A percentile compares a stretch with the other conserved stretches of the same genome.
phyloP scores from a whole-genome alignment of 495 filamentous ascomycete species.

The Neurospora hispaniola region DNA sequence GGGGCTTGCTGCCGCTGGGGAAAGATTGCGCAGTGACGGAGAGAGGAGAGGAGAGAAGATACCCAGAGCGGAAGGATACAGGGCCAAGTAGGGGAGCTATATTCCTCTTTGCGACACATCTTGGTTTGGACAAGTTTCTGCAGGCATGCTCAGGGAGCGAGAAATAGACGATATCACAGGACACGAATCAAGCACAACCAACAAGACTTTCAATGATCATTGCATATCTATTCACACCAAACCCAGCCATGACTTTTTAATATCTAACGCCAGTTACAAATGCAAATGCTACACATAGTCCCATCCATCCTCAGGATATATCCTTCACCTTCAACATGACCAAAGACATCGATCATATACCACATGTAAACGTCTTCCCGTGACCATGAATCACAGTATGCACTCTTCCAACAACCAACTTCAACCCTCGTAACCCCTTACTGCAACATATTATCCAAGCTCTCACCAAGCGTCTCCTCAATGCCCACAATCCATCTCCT shows the following conservation, averaged over 20 bases:
- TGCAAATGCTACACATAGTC: neutral
- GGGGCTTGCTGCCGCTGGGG: neutral
- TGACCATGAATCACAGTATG: neutral
- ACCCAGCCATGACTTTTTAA: neutral
- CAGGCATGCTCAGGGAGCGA: neutral
- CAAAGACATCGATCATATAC: neutral
- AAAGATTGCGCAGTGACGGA: too few species aligned
- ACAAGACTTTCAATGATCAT: neutral
- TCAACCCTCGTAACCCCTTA: conserved; percentile 22
- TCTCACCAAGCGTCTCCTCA: conserved; percentile 78
- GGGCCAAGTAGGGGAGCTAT: neutral
- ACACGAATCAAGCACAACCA: neutral
- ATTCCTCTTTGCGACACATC: neutral
- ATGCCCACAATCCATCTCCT: conserved; percentile 78
- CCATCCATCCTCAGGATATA: neutral
- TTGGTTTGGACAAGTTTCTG: neutral
- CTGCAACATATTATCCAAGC: conserved; percentile 79
- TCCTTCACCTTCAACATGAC: neutral
- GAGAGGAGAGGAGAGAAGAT: neutral
- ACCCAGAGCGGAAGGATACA: neutral
- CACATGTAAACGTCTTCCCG: neutral
- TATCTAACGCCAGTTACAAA: neutral
- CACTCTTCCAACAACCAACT: neutral
- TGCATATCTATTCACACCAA: neutral
- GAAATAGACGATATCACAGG: neutral